Evolutionary conservation across 2,329 filamentous ascomycete species (phyloP), one percentile per base, ranked within the genome.

Genomic region (Aureobasidium musti): DNA sequence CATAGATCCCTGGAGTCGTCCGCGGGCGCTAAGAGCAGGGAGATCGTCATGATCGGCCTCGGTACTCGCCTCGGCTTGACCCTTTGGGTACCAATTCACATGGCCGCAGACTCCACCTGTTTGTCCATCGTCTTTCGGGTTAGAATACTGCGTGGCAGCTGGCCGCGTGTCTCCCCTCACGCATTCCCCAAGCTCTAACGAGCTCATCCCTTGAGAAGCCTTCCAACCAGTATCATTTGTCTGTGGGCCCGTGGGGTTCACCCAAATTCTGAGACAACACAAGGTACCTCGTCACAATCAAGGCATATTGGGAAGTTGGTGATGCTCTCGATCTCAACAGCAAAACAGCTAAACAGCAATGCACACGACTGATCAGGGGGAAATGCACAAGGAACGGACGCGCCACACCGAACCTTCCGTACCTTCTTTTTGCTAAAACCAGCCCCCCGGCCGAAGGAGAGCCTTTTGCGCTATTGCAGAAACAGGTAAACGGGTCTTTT

Each of bases 61-160:
- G 57, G 57, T 49, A 49, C 41, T 49, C 57, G 57, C 57, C 57
- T 61, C 41, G 41, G 43, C 41, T 49, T 61, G 56, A 17, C 3
- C 14, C 8, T 26, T 21, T 43, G 17, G 13, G n/a, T 3, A 41
- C 5, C 8, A 14, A 3, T 17, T 13, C 54, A 59, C 54, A 59
- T 59, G 54, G 54, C 54, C 30, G 54, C 54, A 61, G 11, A 49
- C 57, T 49, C 43, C 41, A 61, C 57, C 41, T 47, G 28, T 61
- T 47, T 35, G 39, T 8, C n/a, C 7, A 49, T 21, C 28, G 49
- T n/a, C 14, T 59, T 59, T 59, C 33, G 39, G 39, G 39, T 45
- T 59, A n/a, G n/a, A n/a, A n/a, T n/a, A 8, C 17, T 30, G 39
- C 54, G 33, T 57, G 53, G n/a, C 30, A 26, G 19, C 21, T 39